Evolutionary conservation across 345 rosid genomes (phyloP).

Genomic region (Melaleuca alternifolia): DNA sequence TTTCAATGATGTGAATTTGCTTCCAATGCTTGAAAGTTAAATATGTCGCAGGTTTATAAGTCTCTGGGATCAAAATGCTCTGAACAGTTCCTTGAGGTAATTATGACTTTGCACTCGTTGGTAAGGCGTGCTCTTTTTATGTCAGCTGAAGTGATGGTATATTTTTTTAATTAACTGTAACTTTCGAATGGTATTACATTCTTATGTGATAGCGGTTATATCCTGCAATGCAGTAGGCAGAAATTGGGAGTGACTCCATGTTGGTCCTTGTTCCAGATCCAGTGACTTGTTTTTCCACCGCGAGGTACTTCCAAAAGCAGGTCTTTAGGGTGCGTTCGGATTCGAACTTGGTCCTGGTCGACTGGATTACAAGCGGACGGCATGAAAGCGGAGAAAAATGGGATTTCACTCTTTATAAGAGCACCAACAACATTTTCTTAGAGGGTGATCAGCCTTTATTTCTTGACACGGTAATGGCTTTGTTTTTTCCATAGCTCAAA

Average conservation of each 20-base stretch:
- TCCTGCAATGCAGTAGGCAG: slow-evolving; percentile 54
- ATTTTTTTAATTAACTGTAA: not conserved
- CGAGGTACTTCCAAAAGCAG: slow-evolving; percentile 85
- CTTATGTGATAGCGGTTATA: not conserved
- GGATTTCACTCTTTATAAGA: slow-evolving; percentile 75
- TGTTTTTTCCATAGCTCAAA: not conserved
- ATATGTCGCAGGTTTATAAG: slow-evolving; percentile 52
- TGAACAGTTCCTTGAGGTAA: slow-evolving; percentile 60
- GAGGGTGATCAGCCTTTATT: slow-evolving; percentile 54
- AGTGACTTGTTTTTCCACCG: slow-evolving; percentile 85
- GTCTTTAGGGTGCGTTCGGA: slow-evolving; percentile 50
- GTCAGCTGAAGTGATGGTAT: not conserved
- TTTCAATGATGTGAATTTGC: not conserved
- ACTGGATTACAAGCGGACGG: slow-evolving; percentile 96
- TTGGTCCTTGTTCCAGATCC: slow-evolving; percentile 83
- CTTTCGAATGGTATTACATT: slow-evolving; percentile 5
- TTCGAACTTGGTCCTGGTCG: slow-evolving; percentile 70
- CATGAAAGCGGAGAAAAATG: slow-evolving; percentile 89
- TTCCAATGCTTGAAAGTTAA: not conserved
- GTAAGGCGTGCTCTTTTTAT: not conserved
- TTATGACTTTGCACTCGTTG: not conserved
- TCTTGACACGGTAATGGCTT: slow-evolving; percentile 58
- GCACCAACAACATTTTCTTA: slow-evolving; percentile 61
- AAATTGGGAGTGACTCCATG: slow-evolving; percentile 52
- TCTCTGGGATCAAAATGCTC: slow-evolving; percentile 67